Evolutionary conservation across 345 rosid genomes (phyloP), one percentile per base, ranked within the genome.

Genomic region (Aurinia saxatilis): DNA sequence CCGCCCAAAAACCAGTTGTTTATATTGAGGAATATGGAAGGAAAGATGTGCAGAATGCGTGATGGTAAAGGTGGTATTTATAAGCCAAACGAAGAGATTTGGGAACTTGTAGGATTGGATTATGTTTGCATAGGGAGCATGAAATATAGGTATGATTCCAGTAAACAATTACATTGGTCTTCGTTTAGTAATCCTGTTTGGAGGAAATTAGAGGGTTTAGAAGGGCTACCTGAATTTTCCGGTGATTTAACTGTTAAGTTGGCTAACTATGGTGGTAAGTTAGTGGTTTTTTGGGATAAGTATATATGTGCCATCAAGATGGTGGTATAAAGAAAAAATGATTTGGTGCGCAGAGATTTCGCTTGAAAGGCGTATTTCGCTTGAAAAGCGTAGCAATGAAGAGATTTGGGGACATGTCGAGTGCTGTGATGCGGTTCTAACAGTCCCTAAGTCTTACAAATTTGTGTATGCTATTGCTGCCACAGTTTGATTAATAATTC

Each of bases 211-310:
- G 77, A 68, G 60, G 86, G 86, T 3, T 60, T 80, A 44, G 82
- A 71, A 19, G 76, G 70, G 7, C 55, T 88, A 61, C 91, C 89
- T 0, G 78, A 48, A 78, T 85, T 81, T 55, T 85, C 89, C 0
- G 77, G 84, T 0, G 76, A 84, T 88, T 77, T 77, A 3, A 75
- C 74, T 77, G 63, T 80, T 16, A 31, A 10, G 31, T 14, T 51
- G 37, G 57, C 4, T 2, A n/a, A 51, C 10, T 51, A 51, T 31
- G 89, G 89, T 0, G 95, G 91, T 30, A 88, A 84, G 34, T 54
- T 88, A 79, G 52, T 74, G 54, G 90, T 85, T 63, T 77, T 81
- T 54, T 88, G 91, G 96, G 91, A 83, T 51, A 66, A 46, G 47
- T 58, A 64, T 58, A n/a, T n/a, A n/a, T n/a, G 44, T 27, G 57